Evolutionary conservation across 2,329 filamentous ascomycete genomes (phyloP).

Genomic region (Talaromyces sp.): DNA sequence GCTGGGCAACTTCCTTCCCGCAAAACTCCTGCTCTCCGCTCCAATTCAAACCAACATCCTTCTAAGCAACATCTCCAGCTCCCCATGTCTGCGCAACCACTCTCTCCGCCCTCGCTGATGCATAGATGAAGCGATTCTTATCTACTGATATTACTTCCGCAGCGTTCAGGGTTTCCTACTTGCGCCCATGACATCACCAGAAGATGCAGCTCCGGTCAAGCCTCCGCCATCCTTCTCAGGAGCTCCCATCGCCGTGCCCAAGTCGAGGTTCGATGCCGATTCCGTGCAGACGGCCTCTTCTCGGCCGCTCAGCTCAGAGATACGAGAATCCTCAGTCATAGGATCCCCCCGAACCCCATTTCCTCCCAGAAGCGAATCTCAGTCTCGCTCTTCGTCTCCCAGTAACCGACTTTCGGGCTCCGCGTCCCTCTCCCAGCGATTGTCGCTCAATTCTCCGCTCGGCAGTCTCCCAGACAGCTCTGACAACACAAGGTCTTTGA

Average conservation of each 20-base stretch:
- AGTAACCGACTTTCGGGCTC: slow-evolving; percentile 58
- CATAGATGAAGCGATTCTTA: slow-evolving; percentile 22
- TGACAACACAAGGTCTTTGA: slow-evolving; percentile 60
- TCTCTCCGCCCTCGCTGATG: slow-evolving; percentile 1
- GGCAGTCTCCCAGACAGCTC: slow-evolving; percentile 52
- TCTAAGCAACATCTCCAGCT: background rate
- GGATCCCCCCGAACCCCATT: slow-evolving; percentile 55
- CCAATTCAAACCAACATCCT: slow-evolving; percentile 2
- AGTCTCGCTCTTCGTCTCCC: slow-evolving; percentile 65
- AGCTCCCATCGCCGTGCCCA: slow-evolving; percentile 58
- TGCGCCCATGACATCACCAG: slow-evolving; percentile 63
- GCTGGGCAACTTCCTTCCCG: slow-evolving; percentile 4
- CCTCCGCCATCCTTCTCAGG: slow-evolving; percentile 68
- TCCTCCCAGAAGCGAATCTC: slow-evolving; percentile 52
- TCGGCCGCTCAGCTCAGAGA: slow-evolving; percentile 38
- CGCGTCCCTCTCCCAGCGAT: slow-evolving; percentile 46
- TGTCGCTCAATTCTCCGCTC: slow-evolving; percentile 45
- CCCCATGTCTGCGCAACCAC: background rate
- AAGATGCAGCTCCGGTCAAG: slow-evolving; percentile 62
- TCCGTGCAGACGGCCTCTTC: slow-evolving; percentile 48
- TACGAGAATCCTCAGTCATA: slow-evolving; percentile 54
- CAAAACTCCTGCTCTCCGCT: background rate
- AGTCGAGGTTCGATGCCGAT: slow-evolving; percentile 50
- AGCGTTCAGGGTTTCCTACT: slow-evolving; percentile 21
- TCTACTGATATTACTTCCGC: slow-evolving; percentile 4